Percentiles rank a stretch among this genome's conserved stretches.
These are phyloP conservation scores for Macrotyloma uniflorum DNA, from an alignment of 306 rosid genomes.

Conservation along the genomic window DNA sequence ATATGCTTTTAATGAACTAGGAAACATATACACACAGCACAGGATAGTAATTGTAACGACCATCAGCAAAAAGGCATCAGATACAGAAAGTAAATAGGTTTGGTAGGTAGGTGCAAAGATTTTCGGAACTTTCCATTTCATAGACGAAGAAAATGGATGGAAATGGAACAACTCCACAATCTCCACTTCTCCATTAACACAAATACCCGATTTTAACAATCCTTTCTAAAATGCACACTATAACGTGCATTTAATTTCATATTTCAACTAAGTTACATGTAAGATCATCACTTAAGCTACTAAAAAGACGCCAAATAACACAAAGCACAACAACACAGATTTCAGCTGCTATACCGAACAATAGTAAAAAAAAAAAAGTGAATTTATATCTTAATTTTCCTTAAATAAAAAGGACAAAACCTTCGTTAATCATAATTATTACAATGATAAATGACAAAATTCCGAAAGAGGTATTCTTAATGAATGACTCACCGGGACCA, in stretches of 20 bases:
- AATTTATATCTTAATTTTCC: background rate
- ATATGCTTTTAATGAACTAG: background rate
- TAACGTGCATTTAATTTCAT: background rate
- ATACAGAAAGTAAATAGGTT: background rate
- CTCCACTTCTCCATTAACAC: background rate
- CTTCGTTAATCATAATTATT: background rate
- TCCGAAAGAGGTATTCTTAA: background rate
- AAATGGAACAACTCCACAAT: background rate
- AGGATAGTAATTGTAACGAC: background rate
- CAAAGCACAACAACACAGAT: background rate
- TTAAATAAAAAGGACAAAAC: background rate
- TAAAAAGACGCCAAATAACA: conserved; percentile 21
- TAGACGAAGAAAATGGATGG: background rate
- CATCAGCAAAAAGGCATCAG: background rate
- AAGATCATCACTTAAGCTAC: background rate
- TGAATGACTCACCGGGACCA: conserved; percentile 76
- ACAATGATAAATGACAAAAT: background rate
- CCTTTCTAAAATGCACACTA: background rate
- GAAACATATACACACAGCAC: background rate
- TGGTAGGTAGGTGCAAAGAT: background rate
- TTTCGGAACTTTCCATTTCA: background rate
- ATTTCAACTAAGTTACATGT: background rate
- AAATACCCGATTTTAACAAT: background rate
- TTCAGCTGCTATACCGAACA: background rate
- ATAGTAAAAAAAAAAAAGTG: background rate